Evolutionary conservation across 108 stramenopile species (phyloP).

Genomic region (Skeletonema tropicum): DNA sequence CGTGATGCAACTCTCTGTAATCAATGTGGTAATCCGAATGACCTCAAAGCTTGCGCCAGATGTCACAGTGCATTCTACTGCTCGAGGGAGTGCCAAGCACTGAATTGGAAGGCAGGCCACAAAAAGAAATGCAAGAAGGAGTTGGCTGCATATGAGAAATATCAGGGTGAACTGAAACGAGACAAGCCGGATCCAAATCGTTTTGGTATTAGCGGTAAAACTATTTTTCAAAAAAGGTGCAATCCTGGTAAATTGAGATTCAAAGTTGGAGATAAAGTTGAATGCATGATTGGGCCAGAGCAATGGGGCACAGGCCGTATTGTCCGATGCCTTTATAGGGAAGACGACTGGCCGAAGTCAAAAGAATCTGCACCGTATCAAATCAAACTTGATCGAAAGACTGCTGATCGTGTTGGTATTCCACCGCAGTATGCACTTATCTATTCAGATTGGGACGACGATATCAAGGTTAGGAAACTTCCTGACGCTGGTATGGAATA

Average conservation of each 20-base stretch:
- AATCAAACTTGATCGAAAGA: constrained; percentile 26
- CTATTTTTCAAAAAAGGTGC: background rate
- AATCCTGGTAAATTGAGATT: constrained; percentile 15
- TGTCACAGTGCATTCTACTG: constrained; percentile 28
- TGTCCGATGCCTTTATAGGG: constrained; percentile 17
- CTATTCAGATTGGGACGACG: constrained; percentile 21
- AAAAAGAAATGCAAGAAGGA: constrained; percentile 38
- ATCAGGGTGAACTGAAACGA: constrained; percentile 9
- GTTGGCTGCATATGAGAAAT: constrained; percentile 18
- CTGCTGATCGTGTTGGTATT: constrained; percentile 22
- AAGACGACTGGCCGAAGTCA: constrained; percentile 5
- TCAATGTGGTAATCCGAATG: constrained; percentile 23
- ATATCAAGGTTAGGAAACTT: constrained; percentile 5
- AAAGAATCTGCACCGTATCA: constrained; percentile 26
- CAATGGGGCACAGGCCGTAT: constrained; percentile 23
- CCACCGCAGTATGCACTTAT: constrained; percentile 17
- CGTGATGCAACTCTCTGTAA: constrained; percentile 19
- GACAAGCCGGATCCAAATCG: constrained; percentile 16
- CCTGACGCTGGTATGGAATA: background rate
- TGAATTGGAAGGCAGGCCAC: constrained; percentile 11
- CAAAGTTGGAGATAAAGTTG: constrained; percentile 14
- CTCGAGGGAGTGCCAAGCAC: constrained; percentile 17
- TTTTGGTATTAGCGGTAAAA: constrained; percentile 11
- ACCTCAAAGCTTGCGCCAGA: constrained; percentile 23
- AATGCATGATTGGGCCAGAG: constrained; percentile 23